Evolutionary conservation across 495 filamentous ascomycete genomes (phyloP).

Genomic region (Stereocaulon alpinum): DNA sequence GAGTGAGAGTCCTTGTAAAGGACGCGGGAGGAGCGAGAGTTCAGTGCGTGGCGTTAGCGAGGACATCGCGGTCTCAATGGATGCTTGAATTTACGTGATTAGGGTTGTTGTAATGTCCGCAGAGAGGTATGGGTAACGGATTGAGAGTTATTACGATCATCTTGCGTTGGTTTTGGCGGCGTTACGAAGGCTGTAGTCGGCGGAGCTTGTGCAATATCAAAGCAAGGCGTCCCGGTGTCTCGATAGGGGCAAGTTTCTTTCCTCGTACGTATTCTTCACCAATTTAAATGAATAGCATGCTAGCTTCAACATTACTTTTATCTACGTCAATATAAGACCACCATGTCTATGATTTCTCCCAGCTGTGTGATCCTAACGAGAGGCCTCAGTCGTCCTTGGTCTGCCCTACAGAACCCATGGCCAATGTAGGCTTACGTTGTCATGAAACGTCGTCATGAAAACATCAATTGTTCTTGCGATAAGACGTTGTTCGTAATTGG

Average conservation of each 20-base stretch:
- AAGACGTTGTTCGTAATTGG: no score
- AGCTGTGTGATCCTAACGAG: no score
- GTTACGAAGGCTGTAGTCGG: background rate
- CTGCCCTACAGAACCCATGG: background rate
- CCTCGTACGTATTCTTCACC: background rate
- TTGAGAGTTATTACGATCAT: no score
- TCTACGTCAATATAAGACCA: background rate
- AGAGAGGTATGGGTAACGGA: background rate
- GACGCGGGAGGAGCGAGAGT: slow-evolving; percentile 31
- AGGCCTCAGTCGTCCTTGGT: background rate
- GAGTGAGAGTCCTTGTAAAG: slow-evolving; percentile 18
- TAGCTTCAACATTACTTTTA: background rate
- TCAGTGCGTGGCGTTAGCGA: slow-evolving; percentile 60
- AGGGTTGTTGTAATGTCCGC: background rate
- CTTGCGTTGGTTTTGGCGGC: background rate
- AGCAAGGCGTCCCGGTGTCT: background rate
- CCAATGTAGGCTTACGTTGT: no score
- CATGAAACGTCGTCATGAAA: no score
- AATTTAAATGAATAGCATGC: background rate
- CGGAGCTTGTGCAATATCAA: no score
- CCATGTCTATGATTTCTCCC: no score
- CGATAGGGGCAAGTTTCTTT: background rate
- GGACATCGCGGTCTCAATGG: slow-evolving; percentile 63
- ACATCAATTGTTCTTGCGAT: no score
- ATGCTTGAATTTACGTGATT: slow-evolving; percentile 33